These are phyloP conservation scores for Cruciata laevipes DNA, from an alignment of 257 asterid genomes.

Conservation along the genomic window DNA sequence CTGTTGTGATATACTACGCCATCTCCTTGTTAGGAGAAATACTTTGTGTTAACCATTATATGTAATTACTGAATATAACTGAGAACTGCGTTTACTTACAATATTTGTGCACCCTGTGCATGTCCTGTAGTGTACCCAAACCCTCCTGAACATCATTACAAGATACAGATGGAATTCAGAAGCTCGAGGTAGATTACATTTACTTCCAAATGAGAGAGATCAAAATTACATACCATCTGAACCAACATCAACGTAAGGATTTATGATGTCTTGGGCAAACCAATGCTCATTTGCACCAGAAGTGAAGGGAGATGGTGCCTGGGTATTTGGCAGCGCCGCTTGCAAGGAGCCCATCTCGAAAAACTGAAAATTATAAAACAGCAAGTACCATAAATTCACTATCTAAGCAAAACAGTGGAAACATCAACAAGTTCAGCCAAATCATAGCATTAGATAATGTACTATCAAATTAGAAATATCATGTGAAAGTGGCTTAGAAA, in stretches of 20 bases:
- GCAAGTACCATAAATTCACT: not conserved
- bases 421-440: not conserved
- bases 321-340: conserved; percentile 55
- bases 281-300: conserved; percentile 47
- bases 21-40: not conserved
- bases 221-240: conserved; percentile 34
- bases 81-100: conserved; percentile 32
- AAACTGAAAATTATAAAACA: conserved; percentile 31
- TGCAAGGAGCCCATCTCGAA: conserved; percentile 81
- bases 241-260: conserved; percentile 39
- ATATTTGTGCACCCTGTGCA: conserved; percentile 38
- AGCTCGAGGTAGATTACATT: conserved; percentile 2
- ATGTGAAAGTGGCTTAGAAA: not conserved
- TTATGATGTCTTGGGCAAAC: conserved; percentile 46
- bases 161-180: conserved; percentile 9
- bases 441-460: not conserved
- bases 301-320: conserved; percentile 39
- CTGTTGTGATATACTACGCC: not conserved
- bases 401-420: not conserved
- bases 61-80: not conserved
- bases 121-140: conserved; percentile 57
- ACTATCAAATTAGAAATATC: not conserved
- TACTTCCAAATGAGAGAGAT: conserved; percentile 31
- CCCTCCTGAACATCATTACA: conserved; percentile 37
- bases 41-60: not conserved